Evolutionary conservation across 352 stramenopile genomes (phyloP), one percentile per base, ranked within the genome.

Genomic region (Elongisporangium senticosum): DNA sequence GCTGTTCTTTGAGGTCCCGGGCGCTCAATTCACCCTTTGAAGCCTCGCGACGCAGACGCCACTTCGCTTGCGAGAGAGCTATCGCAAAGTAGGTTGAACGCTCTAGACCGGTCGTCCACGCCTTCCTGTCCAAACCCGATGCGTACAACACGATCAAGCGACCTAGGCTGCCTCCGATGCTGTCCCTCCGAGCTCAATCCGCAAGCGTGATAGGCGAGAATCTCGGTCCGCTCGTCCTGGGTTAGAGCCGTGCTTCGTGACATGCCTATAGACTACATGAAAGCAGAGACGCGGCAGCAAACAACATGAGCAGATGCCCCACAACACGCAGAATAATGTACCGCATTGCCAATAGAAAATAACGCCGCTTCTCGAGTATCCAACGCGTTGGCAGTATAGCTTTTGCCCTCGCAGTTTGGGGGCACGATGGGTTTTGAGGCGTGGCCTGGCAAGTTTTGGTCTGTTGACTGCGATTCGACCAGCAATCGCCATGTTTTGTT

Each of bases 21-120:
- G 52, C 53, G 26, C 58, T 64, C 22, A 53, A 39, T 53, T 57
- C 23, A 10, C 58, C 51, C 22, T 59, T 57, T 4, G 58, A 64
- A 55, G 58, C 58, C 43, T 59, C 58, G 7, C 51, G 52, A 15
- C 51, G 22, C 37, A 64, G 43, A 14, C 52, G 37, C n/a, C 50
- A 6, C 23, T 53, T 43, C 23, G 54, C 39, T 33, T 37, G 13
- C n/a, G n/a, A n/a, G n/a, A n/a, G 39, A 20, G 24, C 4, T 26
- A 40, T 22, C 33, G 22, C 22, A 21, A 51, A 20, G 43, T 33
- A 13, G 54, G 24, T 21, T 33, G 24, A n/a, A n/a, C n/a, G n/a
- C n/a, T 33, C 39, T 33, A 51, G 54, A 33, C 11, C 54, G 37
- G 23, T 59, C 51, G 23, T n/a, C n/a, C n/a, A n/a, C n/a, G 43